Conservation (phyloP, 2,329 filamentous ascomycete genomes). For the Fusarium ambrosium region DNA sequence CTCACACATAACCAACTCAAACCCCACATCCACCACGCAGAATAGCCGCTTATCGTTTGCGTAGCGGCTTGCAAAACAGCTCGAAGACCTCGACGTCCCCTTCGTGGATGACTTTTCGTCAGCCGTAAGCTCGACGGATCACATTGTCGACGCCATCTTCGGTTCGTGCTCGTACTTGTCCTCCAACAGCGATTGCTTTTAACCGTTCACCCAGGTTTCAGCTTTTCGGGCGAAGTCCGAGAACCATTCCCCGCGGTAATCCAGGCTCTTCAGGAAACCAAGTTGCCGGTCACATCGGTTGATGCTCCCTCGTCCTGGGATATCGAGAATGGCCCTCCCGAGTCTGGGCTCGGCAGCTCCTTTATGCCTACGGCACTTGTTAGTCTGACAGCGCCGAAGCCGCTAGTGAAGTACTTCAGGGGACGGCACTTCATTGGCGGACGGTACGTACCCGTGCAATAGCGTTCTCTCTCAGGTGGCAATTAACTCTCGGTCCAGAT, state of each 20-base stretch:
- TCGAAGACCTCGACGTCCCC: slow-evolving; percentile 84
- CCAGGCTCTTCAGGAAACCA: slow-evolving; percentile 77
- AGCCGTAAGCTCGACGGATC: slow-evolving; percentile 77
- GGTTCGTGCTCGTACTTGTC: slow-evolving; percentile 65
- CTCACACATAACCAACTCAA: slow-evolving; percentile 13
- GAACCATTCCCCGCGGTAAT: slow-evolving; percentile 92
- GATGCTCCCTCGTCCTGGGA: slow-evolving; percentile 97
- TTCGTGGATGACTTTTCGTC: slow-evolving; percentile 84
- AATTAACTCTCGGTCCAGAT: slow-evolving; percentile 63
- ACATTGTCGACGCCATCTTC: slow-evolving; percentile 94
- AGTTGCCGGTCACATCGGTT: slow-evolving; percentile 85
- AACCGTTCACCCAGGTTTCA: slow-evolving; percentile 75
- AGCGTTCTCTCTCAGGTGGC: neutral
- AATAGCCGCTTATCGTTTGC: slow-evolving; percentile 49
- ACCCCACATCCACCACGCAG: slow-evolving; percentile 13
- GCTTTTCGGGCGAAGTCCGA: slow-evolving; percentile 91
- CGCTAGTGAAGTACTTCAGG: slow-evolving; percentile 84
- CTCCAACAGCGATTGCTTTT: slow-evolving; percentile 17
- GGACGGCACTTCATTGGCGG: slow-evolving; percentile 95
- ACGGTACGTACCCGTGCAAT: slow-evolving; percentile 63
- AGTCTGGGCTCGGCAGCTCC: slow-evolving; percentile 79
- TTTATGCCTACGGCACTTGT: slow-evolving; percentile 87
- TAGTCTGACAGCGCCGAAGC: slow-evolving; percentile 94
- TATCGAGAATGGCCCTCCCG: slow-evolving; percentile 87
- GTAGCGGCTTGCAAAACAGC: slow-evolving; percentile 85